phyloP scores from a whole-genome alignment of 345 rosid genomes.

The Eucalyptus tenuipes region DNA sequence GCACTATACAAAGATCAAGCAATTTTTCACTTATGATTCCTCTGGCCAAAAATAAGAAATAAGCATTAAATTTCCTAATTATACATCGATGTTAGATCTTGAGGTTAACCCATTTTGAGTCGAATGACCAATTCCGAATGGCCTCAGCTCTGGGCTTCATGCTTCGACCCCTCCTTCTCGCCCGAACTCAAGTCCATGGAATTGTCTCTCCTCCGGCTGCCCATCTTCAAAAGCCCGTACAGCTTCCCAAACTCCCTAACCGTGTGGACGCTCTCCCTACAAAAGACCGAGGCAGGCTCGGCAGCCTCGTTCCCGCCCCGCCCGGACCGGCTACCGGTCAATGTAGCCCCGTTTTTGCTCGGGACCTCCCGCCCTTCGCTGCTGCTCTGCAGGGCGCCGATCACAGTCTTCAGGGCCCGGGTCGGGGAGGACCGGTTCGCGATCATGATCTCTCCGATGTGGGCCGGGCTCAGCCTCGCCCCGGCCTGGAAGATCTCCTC shows the following conservation, averaged over 20 bases:
- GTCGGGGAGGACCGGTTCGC: constrained; percentile 88
- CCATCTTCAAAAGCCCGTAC: constrained; percentile 51
- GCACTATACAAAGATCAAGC: not conserved
- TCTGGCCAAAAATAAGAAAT: not conserved
- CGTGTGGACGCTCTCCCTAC: constrained; percentile 36
- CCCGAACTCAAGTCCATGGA: constrained; percentile 24
- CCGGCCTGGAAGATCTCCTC: constrained; percentile 82
- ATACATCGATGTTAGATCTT: not conserved
- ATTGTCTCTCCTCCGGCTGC: constrained; percentile 28
- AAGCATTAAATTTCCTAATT: not conserved
- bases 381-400: constrained; percentile 63
- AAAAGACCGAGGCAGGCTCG: constrained; percentile 27
- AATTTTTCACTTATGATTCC: not conserved
- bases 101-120: not conserved
- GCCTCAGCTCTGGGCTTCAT: not conserved
- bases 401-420: constrained; percentile 82
- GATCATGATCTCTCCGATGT: constrained; percentile 87
- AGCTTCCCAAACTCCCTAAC: constrained; percentile 58
- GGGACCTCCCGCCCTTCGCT: constrained; percentile 41
- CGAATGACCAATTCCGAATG: not conserved
- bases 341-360: constrained; percentile 15
- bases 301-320: constrained; percentile 16
- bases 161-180: constrained; percentile 8
- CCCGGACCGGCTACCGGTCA: constrained; percentile 15
- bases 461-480: constrained; percentile 72